Base-by-base conservation (phyloP, 345 rosid genomes). In the Heritiera littoralis region DNA sequence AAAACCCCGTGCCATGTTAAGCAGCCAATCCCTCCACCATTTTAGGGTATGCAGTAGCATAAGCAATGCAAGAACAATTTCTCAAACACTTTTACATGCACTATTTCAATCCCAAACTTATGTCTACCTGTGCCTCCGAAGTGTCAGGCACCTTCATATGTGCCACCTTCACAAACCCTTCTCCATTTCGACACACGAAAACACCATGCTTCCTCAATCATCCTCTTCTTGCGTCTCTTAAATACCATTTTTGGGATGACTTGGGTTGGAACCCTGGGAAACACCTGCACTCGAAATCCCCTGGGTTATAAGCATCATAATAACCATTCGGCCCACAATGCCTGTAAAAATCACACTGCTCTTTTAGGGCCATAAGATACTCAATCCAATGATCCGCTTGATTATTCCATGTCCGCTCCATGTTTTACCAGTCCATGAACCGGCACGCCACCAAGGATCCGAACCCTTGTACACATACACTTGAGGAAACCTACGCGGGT, bases 391-490 rank as follows among this genome's bases (percentile, higher is more conserved):
- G 83, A 45, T 56, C 80, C 0, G 83, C 85, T 12, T 9, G 61
- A 12, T 30, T 81, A 7, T 80, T 88, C 95, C 97, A 93, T 4
- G 89, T 87, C 94, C 95, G 60, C 86, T 91, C 97, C 89, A 91
- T 78, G 89, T 85, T 15, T 59, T 75, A 6, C 93, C 92, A 6
- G 88, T 90, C 94, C 93, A 88, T 28, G 90, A 78, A 5, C 95
- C 94, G 7, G 73, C 80, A 49, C 97, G 89, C 92, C 91, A 92
- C 75, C 75, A 59, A 6, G 65, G 79, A 6, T 0, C 11, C 12
- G 51, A 46, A 30, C 86, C 91, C n/a, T 84, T 78, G 72, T 89
- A 90, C 30, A 92, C 32, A 23, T 82, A 61, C 77, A 83, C 9
- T 76, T 94, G 91, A 1, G 95, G 89, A 40, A 72, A 89, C 60